phyloP scores from a whole-genome alignment of 208 protist species.

The Porcisia hertigi region DNA sequence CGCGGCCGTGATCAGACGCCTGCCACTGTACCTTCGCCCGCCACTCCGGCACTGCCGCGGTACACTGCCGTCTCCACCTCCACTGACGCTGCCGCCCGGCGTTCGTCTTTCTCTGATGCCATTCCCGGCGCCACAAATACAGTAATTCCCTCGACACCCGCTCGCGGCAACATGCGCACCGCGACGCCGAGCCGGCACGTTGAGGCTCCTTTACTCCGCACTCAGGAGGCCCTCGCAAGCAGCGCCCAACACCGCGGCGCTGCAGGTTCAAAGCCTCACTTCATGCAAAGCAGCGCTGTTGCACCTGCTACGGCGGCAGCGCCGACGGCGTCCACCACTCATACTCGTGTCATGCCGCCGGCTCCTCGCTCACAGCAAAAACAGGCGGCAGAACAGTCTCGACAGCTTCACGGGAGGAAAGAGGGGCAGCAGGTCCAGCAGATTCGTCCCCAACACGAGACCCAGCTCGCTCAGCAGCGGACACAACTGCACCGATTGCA shows the following conservation, averaged over 20 bases:
- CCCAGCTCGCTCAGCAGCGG: not conserved
- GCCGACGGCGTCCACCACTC: not conserved
- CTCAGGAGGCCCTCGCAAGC: conserved; percentile 1
- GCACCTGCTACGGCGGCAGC: not conserved
- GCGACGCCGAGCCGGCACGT: conserved; percentile 3
- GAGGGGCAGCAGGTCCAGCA: not conserved
- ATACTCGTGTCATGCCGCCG: conserved; percentile 25
- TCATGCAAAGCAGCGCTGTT: not conserved
- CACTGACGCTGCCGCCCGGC: not conserved
- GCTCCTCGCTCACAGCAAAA: conserved; percentile 25
- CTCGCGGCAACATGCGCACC: not conserved
- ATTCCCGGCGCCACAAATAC: not conserved
- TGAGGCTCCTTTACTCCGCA: conserved; percentile 14
- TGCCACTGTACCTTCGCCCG: not conserved
- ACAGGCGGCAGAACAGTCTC: not conserved
- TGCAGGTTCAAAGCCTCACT: not conserved
- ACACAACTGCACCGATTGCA: conserved; percentile 1
- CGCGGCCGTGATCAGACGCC: conserved; percentile 2
- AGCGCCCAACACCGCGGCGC: not conserved
- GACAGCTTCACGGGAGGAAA: not conserved
- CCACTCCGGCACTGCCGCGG: conserved; percentile 6
- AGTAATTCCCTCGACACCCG: not conserved
- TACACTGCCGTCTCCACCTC: conserved; percentile 24
- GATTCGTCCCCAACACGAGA: conserved; percentile 6
- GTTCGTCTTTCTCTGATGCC: not conserved